A percentile compares a stretch with the other conserved stretches of the same genome.
Evolutionary conservation across 169 alveolate genomes (phyloP).

Genomic region (Plasmodium berghei): DNA sequence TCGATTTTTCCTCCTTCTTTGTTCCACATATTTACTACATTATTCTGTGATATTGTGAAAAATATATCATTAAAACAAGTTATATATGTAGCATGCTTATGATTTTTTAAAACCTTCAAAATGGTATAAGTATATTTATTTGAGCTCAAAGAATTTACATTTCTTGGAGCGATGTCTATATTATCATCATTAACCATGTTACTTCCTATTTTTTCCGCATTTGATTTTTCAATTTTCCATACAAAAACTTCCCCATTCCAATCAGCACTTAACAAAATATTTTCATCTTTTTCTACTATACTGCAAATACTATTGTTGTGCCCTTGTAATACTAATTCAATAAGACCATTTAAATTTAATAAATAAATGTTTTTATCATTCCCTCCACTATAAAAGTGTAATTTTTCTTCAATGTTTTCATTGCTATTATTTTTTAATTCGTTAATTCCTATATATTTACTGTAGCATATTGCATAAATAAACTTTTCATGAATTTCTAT

Average conservation of each 20-base stretch:
- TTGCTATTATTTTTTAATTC: slow-evolving; percentile 21
- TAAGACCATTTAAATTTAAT: slow-evolving; percentile 35
- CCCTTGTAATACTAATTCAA: slow-evolving; percentile 58
- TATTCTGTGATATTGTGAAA: slow-evolving; percentile 61
- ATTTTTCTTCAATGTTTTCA: slow-evolving; percentile 16
- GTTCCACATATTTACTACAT: slow-evolving; percentile 46
- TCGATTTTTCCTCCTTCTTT: slow-evolving; percentile 30
- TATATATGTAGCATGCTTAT: slow-evolving; percentile 53
- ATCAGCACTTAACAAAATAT: slow-evolving; percentile 63
- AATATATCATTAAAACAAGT: slow-evolving; percentile 37
- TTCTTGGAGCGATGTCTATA: neutral
- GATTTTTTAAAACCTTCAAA: slow-evolving; percentile 33
- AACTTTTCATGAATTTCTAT: slow-evolving; percentile 64
- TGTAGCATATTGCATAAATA: slow-evolving; percentile 37
- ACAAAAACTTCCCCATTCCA: slow-evolving; percentile 65
- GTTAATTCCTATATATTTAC: slow-evolving; percentile 54
- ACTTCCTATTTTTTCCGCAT: neutral
- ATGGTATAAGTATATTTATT: slow-evolving; percentile 42
- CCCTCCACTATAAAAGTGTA: slow-evolving; percentile 70
- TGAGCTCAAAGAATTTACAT: slow-evolving; percentile 5
- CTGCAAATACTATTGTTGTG: slow-evolving; percentile 62
- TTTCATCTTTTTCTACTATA: slow-evolving; percentile 36
- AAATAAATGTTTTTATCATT: slow-evolving; percentile 33
- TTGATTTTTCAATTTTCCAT: slow-evolving; percentile 21
- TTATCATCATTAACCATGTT: neutral